Evolutionary conservation across 2,329 filamentous ascomycete genomes (phyloP).

Genomic region (Fusarium tricinctum): DNA sequence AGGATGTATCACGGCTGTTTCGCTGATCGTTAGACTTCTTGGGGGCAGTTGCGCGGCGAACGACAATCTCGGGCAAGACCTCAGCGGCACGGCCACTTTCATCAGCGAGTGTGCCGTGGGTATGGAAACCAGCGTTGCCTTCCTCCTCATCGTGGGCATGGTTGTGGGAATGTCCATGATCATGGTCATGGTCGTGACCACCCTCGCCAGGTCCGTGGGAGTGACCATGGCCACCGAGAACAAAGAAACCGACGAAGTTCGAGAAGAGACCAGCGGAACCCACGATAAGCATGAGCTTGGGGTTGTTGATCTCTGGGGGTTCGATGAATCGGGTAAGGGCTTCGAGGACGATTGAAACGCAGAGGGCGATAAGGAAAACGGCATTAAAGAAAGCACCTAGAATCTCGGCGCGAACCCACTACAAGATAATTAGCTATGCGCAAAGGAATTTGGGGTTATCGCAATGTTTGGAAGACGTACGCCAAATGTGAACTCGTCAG

Average conservation of each 20-base stretch:
- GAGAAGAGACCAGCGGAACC: constrained; percentile 88
- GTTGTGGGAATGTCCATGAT: constrained; percentile 54
- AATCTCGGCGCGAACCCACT: constrained; percentile 98
- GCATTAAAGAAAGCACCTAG: constrained; percentile 97
- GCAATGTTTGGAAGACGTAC: constrained; percentile 64
- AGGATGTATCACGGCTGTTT: constrained; percentile 48
- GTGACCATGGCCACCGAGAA: constrained; percentile 95
- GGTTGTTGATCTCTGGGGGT: constrained; percentile 87
- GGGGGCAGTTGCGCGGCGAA: constrained; percentile 62
- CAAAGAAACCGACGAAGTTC: constrained; percentile 88
- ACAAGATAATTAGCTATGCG: constrained; percentile 43
- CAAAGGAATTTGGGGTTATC: background rate
- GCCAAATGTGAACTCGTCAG: constrained; percentile 95
- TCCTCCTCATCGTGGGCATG: constrained; percentile 64
- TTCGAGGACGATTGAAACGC: constrained; percentile 95
- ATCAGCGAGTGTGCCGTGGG: constrained; percentile 63
- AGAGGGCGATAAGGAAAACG: constrained; percentile 96
- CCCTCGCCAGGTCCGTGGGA: constrained; percentile 74
- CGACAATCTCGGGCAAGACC: constrained; percentile 72
- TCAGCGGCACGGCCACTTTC: constrained; percentile 72
- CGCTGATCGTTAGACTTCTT: constrained; percentile 49
- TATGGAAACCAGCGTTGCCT: constrained; percentile 61
- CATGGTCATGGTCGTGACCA: constrained; percentile 61
- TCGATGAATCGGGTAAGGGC: constrained; percentile 93
- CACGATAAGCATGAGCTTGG: constrained; percentile 89